Percentiles rank a stretch among this genome's conserved stretches.
phyloP scores from a whole-genome alignment of 2,329 filamentous ascomycete genomes.

The Hymenoscyphus repandus region DNA sequence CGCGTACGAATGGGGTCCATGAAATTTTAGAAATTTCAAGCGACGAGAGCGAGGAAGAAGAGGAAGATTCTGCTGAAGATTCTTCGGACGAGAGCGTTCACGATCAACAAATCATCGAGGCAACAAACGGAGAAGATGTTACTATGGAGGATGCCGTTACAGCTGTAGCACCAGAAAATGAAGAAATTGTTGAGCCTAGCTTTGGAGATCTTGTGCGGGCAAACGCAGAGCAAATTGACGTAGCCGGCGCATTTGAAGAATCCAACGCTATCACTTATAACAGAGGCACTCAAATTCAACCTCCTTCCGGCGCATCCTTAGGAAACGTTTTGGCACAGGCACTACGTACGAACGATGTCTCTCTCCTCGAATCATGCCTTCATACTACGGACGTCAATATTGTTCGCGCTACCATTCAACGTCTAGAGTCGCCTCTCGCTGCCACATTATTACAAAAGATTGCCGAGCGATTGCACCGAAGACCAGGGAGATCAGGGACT shows the following conservation, averaged over 20 bases:
- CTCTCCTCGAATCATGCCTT: slow-evolving; percentile 88
- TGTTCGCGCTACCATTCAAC: slow-evolving; percentile 83
- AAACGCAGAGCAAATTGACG: slow-evolving; percentile 69
- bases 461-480: slow-evolving; percentile 77
- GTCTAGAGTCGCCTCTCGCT: slow-evolving; percentile 80
- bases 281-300: slow-evolving; percentile 21
- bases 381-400: slow-evolving; percentile 70
- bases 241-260: slow-evolving; percentile 54
- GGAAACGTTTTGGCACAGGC: slow-evolving; percentile 91
- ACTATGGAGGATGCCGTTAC: slow-evolving; percentile 36
- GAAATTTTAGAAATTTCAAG: slow-evolving; percentile 48
- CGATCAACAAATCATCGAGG: slow-evolving; percentile 38
- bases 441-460: slow-evolving; percentile 75
- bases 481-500: slow-evolving; percentile 82
- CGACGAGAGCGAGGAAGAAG: slow-evolving; percentile 44
- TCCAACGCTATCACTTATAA: slow-evolving; percentile 21
- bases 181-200: slow-evolving; percentile 48
- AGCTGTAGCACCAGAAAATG: slow-evolving; percentile 29
- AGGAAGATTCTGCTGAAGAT: slow-evolving; percentile 28
- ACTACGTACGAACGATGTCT: slow-evolving; percentile 83
- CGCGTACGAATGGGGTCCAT: slow-evolving; percentile 14
- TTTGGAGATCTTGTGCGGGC: slow-evolving; percentile 82
- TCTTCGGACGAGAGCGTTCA: slow-evolving; percentile 41
- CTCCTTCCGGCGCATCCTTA: slow-evolving; percentile 71
- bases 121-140: slow-evolving; percentile 24